A percentile compares a stretch with the other conserved stretches of the same genome.
Conservation (phyloP, 257 asterid genomes). For the Mitragyna speciosa region DNA sequence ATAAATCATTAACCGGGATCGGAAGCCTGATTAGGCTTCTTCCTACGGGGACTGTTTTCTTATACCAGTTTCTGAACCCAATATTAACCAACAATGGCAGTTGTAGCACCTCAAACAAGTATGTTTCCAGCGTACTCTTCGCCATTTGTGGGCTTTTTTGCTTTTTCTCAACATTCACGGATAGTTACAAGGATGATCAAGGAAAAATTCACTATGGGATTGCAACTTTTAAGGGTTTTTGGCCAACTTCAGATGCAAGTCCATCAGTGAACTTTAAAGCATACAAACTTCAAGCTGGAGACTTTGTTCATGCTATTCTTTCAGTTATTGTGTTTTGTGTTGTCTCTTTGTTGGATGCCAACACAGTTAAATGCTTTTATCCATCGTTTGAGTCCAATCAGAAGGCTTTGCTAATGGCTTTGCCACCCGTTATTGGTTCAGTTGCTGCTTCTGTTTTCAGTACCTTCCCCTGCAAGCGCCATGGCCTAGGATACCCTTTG, state of each 20-base stretch:
- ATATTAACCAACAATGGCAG: constrained; percentile 73
- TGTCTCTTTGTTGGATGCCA: constrained; percentile 59
- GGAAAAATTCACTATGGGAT: constrained; percentile 59
- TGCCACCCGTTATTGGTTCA: constrained; percentile 65
- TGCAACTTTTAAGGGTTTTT: constrained; percentile 67
- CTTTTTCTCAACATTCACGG: constrained; percentile 72
- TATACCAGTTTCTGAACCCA: constrained; percentile 76
- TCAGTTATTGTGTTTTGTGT: constrained; percentile 54
- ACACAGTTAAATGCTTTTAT: constrained; percentile 61
- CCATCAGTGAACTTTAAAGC: constrained; percentile 39
- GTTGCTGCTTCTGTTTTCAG: constrained; percentile 54
- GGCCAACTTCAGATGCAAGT: constrained; percentile 39
- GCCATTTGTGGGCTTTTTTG: constrained; percentile 52
- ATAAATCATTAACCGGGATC: constrained; percentile 46
- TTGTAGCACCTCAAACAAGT: constrained; percentile 52
- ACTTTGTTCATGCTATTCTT: constrained; percentile 61
- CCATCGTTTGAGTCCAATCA: constrained; percentile 58
- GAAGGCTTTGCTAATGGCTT: constrained; percentile 52
- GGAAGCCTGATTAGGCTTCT: constrained; percentile 71
- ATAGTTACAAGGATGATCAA: constrained; percentile 56
- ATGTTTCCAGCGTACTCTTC: constrained; percentile 46
- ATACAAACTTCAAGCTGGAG: constrained; percentile 53
- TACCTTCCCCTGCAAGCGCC: constrained; percentile 61
- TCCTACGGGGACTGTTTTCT: constrained; percentile 68
- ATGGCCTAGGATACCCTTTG: constrained; percentile 70